Evolutionary conservation across 2,329 filamentous ascomycete genomes (phyloP).

Genomic region (Ceratocystis albifundus): DNA sequence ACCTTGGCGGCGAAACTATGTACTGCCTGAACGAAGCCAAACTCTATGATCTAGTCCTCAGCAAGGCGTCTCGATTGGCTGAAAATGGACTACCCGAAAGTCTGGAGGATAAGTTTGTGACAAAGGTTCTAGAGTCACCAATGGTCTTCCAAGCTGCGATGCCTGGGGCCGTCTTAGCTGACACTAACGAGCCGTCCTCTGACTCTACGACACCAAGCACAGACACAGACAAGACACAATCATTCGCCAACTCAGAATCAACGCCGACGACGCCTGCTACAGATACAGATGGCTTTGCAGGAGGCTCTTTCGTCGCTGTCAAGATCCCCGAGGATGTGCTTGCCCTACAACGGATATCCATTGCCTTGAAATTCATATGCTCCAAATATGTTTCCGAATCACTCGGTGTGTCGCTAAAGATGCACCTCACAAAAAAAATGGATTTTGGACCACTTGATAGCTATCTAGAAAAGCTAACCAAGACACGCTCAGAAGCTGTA

Average conservation of each 20-base stretch:
- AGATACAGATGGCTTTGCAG: constrained; percentile 29
- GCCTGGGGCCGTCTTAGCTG: constrained; percentile 23
- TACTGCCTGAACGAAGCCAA: constrained; percentile 67
- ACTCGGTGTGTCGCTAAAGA: constrained; percentile 36
- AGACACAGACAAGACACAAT: neutral
- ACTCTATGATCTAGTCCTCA: constrained; percentile 51
- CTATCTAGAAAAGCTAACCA: constrained; percentile 55
- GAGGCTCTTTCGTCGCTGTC: neutral
- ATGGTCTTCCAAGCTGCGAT: constrained; percentile 54
- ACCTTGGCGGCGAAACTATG: constrained; percentile 75
- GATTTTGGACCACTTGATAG: constrained; percentile 61
- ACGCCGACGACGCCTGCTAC: constrained; percentile 33
- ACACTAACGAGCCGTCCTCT: neutral
- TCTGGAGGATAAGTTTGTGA: constrained; percentile 77
- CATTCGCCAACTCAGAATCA: constrained; percentile 19
- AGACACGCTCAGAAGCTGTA: constrained; percentile 58
- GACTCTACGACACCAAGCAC: neutral
- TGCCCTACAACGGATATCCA: constrained; percentile 51
- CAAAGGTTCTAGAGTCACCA: constrained; percentile 62
- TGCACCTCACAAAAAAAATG: constrained; percentile 34
- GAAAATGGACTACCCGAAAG: constrained; percentile 56
- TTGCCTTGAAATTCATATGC: constrained; percentile 54
- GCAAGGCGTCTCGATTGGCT: constrained; percentile 62
- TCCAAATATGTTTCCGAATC: constrained; percentile 46
- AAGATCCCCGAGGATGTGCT: constrained; percentile 36